Evolutionary conservation across 371 early-diverging fungal genomes (phyloP).

Genomic region (Actinomortierella wolfii): DNA sequence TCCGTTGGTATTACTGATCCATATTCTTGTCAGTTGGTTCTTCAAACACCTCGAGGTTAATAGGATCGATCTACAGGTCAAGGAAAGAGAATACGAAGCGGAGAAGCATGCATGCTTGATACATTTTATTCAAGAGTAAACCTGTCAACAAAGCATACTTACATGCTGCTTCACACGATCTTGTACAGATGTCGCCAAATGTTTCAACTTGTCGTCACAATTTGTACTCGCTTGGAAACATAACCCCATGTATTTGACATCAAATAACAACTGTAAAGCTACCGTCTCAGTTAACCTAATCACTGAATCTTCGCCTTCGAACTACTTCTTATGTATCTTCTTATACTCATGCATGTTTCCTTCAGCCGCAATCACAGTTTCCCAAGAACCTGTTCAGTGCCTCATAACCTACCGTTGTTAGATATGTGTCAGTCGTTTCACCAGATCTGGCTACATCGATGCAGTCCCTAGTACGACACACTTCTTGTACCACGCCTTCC

Average conservation of each 20-base stretch:
- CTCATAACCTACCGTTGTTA: slow-evolving; percentile 4
- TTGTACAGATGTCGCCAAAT: slow-evolving; percentile 13
- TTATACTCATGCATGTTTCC: background rate
- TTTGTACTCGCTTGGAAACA: slow-evolving; percentile 43
- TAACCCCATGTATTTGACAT: slow-evolving; percentile 50
- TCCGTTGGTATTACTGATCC: slow-evolving; percentile 54
- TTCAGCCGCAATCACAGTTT: slow-evolving; percentile 8
- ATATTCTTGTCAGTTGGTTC: slow-evolving; percentile 50
- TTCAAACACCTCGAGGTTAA: slow-evolving; percentile 58
- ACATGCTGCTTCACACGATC: slow-evolving; percentile 30
- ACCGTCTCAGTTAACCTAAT: slow-evolving; percentile 52
- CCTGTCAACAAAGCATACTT: slow-evolving; percentile 3
- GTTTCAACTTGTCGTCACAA: slow-evolving; percentile 8
- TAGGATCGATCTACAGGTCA: slow-evolving; percentile 56
- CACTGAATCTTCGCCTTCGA: background rate
- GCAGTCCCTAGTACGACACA: slow-evolving; percentile 50
- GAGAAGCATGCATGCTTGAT: too few relatives aligned
- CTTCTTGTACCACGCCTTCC: slow-evolving; percentile 53
- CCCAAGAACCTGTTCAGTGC: slow-evolving; percentile 24
- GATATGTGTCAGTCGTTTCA: slow-evolving; percentile 18
- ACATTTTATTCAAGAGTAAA: too few relatives aligned
- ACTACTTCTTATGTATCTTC: slow-evolving; percentile 1
- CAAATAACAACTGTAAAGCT: slow-evolving; percentile 58
- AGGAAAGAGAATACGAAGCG: background rate
- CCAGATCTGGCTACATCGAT: slow-evolving; percentile 24